A percentile compares a stretch with the other conserved stretches of the same genome.
Conservation (phyloP, 2,329 filamentous ascomycete genomes). For the Teratosphaeria epicoccoides region DNA sequence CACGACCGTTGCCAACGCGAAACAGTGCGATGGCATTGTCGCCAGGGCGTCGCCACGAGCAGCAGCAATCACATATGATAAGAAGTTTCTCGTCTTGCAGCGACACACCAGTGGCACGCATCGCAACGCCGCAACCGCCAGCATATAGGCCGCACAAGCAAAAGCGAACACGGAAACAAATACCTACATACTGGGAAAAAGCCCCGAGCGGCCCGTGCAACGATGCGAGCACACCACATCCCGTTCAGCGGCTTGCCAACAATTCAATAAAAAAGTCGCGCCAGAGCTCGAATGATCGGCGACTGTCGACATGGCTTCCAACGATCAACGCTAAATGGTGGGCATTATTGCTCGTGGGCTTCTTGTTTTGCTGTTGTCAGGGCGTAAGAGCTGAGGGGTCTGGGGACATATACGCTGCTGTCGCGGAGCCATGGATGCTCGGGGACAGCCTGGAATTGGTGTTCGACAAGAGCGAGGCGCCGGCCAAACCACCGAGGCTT, state of each 20-base stretch:
- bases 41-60: not conserved
- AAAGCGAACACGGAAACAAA: constrained; percentile 6
- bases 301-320: constrained; percentile 5
- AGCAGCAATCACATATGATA: not conserved
- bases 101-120: constrained; percentile 14
- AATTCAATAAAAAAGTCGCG: constrained; percentile 5
- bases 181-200: constrained; percentile 15
- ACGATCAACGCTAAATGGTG: constrained; percentile 1
- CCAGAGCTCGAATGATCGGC: not conserved
- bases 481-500: constrained; percentile 12
- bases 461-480: constrained; percentile 20
- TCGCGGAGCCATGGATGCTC: constrained; percentile 1
- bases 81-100: constrained; percentile 17
- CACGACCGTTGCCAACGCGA: not conserved
- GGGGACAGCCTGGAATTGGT: constrained; percentile 12
- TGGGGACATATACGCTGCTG: constrained; percentile 7
- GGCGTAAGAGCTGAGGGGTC: constrained; percentile 9
- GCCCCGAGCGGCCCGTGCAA: constrained; percentile 14
- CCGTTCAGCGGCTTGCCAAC: constrained; percentile 4
- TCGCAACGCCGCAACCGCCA: constrained; percentile 6
- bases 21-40: not conserved
- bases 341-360: constrained; percentile 9
- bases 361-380: constrained; percentile 14
- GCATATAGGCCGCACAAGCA: constrained; percentile 10
- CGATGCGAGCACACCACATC: constrained; percentile 5